Percentiles rank a stretch among this genome's conserved stretches.
phyloP scores from a whole-genome alignment of 2,329 filamentous ascomycete genomes.

The Beauveria sp. region DNA sequence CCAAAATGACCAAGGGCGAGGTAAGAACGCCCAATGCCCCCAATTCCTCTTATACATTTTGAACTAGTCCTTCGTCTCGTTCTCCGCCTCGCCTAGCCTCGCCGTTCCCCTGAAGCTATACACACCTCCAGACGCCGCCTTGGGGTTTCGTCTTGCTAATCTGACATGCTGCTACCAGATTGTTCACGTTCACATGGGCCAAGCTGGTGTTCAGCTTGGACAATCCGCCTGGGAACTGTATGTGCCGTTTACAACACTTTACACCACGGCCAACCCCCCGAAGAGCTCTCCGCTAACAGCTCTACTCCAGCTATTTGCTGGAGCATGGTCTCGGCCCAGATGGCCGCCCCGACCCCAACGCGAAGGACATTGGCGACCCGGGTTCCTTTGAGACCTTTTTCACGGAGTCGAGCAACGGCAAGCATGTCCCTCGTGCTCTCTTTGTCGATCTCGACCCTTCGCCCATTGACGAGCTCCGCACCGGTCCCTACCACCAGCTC shows the following conservation, averaged over 20 bases:
- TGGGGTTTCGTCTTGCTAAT: slow-evolving; percentile 12
- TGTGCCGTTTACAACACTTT: slow-evolving; percentile 26
- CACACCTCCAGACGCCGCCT: slow-evolving; percentile 1
- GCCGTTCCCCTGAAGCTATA: slow-evolving; percentile 9
- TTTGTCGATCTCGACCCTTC: slow-evolving; percentile 68
- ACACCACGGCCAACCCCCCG: slow-evolving; percentile 5
- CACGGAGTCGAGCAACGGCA: slow-evolving; percentile 62
- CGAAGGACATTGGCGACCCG: slow-evolving; percentile 50
- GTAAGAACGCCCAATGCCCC: slow-evolving; percentile 27
- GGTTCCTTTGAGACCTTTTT: slow-evolving; percentile 69
- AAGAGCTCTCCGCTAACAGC: neutral
- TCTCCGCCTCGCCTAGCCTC: slow-evolving; percentile 11
- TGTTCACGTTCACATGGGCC: slow-evolving; percentile 57
- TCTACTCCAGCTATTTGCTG: slow-evolving; percentile 55
- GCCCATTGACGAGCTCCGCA: slow-evolving; percentile 67
- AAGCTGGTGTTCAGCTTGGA: slow-evolving; percentile 67
- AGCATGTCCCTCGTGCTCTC: slow-evolving; percentile 65
- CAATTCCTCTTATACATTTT: neutral
- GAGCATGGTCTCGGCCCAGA: slow-evolving; percentile 63
- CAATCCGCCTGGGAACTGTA: slow-evolving; percentile 73
- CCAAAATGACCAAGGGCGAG: slow-evolving; percentile 48
- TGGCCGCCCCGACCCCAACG: slow-evolving; percentile 55
- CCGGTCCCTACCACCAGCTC: slow-evolving; percentile 57
- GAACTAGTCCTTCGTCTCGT: neutral
- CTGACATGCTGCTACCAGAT: slow-evolving; percentile 33